Evolutionary conservation across 768 basidiomycete genomes (phyloP).

Genomic region (Boletus bicolor): DNA sequence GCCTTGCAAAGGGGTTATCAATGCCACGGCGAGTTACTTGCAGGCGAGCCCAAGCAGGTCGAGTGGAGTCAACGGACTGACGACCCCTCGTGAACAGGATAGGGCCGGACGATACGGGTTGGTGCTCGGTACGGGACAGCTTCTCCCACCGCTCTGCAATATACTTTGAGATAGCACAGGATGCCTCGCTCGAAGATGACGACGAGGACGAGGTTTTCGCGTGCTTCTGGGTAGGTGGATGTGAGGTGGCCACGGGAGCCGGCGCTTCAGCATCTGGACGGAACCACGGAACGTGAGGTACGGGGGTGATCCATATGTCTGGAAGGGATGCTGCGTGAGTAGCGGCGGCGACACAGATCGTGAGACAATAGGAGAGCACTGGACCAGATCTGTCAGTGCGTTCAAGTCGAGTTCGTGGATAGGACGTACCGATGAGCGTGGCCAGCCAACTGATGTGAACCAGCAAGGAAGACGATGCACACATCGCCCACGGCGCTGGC

Average conservation of each 20-base stretch:
- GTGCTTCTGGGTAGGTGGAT: slow-evolving; percentile 10
- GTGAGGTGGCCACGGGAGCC: neutral
- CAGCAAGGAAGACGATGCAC: slow-evolving; percentile 47
- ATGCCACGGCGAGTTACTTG: slow-evolving; percentile 47
- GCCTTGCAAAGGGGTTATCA: slow-evolving; percentile 49
- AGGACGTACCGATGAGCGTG: slow-evolving; percentile 43
- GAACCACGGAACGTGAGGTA: slow-evolving; percentile 63
- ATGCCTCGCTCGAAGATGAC: slow-evolving; percentile 8
- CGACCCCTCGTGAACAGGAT: slow-evolving; percentile 15
- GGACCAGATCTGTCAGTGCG: slow-evolving; percentile 1
- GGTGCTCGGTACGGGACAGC: slow-evolving; percentile 22
- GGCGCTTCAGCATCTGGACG: slow-evolving; percentile 6
- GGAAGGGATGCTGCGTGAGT: slow-evolving; percentile 43
- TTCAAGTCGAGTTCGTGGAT: neutral
- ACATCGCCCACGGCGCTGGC: slow-evolving; percentile 40
- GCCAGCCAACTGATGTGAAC: slow-evolving; percentile 48
- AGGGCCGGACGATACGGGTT: slow-evolving; percentile 14
- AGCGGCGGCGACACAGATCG: slow-evolving; percentile 45
- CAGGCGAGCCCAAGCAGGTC: slow-evolving; percentile 51
- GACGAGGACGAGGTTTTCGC: slow-evolving; percentile 5
- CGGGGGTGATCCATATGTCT: slow-evolving; percentile 49
- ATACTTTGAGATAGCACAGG: slow-evolving; percentile 28
- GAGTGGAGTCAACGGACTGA: slow-evolving; percentile 25
- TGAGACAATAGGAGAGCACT: slow-evolving; percentile 57
- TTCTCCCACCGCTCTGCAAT: slow-evolving; percentile 33